These are phyloP conservation scores for Epichloe gansuensis DNA, from an alignment of 2,329 filamentous ascomycete genomes.

Conservation along the genomic window DNA sequence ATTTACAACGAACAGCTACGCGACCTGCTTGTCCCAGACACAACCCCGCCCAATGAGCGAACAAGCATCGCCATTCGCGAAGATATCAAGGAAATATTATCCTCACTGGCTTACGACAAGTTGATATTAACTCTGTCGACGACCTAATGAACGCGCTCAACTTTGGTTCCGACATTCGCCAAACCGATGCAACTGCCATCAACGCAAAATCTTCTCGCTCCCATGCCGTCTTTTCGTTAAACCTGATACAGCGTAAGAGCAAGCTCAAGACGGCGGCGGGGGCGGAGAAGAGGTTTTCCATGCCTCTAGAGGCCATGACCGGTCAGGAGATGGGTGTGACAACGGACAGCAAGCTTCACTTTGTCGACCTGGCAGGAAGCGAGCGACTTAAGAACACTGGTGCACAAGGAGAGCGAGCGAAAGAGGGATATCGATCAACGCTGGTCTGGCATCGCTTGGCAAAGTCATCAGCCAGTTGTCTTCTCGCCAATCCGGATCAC, in stretches of 20 bases:
- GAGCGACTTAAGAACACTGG: constrained; percentile 95
- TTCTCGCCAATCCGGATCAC: constrained; percentile 71
- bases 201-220: constrained; percentile 97
- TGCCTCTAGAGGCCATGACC: constrained; percentile 70
- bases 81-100: constrained; percentile 87
- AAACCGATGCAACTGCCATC: constrained; percentile 93
- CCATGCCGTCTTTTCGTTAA: constrained; percentile 92
- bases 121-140: constrained; percentile 82
- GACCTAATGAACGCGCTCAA: constrained; percentile 82
- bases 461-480: constrained; percentile 98
- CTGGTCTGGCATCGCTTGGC: constrained; percentile 82
- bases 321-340: constrained; percentile 58
- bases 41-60: constrained; percentile 57
- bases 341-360: constrained; percentile 95
- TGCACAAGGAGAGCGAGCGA: constrained; percentile 85
- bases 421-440: constrained; percentile 97
- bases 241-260: constrained; percentile 74
- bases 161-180: constrained; percentile 85
- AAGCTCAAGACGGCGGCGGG: constrained; percentile 39
- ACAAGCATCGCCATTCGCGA: constrained; percentile 81
- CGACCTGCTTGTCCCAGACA: constrained; percentile 74
- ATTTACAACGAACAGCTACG: constrained; percentile 97
- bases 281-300: constrained; percentile 74
- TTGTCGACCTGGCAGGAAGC: constrained; percentile 93
- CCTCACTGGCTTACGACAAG: constrained; percentile 76